These are phyloP conservation scores for Fusarium begoniae DNA, from an alignment of 2,329 filamentous ascomycete genomes.

Conservation along the genomic window DNA sequence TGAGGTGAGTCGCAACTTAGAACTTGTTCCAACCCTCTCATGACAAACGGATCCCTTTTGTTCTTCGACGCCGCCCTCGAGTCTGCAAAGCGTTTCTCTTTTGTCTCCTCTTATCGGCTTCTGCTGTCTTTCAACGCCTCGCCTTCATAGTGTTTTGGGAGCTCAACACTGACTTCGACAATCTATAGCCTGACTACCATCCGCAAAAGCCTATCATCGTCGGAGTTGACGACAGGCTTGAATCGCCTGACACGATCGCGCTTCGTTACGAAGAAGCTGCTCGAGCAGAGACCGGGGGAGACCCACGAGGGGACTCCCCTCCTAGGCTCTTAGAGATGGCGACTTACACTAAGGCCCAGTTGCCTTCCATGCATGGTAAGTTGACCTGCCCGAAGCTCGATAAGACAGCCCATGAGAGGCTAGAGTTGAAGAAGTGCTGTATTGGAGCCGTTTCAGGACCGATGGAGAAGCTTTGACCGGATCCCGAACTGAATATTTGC, in stretches of 20 bases:
- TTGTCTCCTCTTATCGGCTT: conserved; percentile 11
- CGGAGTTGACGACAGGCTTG: conserved; percentile 62
- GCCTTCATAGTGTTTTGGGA: conserved; percentile 32
- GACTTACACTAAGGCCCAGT: conserved; percentile 78
- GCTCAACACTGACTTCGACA: conserved; percentile 40
- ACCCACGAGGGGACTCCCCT: conserved; percentile 65
- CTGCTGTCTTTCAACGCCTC: conserved; percentile 23
- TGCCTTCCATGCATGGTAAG: conserved; percentile 84
- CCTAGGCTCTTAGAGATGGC: conserved; percentile 53
- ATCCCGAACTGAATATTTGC: neutral
- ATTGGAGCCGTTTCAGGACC: neutral
- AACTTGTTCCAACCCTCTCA: conserved; percentile 46
- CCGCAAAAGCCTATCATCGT: conserved; percentile 66
- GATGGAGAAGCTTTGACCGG: neutral
- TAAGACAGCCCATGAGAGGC: conserved; percentile 39
- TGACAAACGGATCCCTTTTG: conserved; percentile 34
- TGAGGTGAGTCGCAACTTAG: conserved; percentile 61
- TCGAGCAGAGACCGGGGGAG: conserved; percentile 61
- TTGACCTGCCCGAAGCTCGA: conserved; percentile 39
- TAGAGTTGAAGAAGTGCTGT: neutral
- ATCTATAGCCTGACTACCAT: conserved; percentile 60
- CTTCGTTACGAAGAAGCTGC: conserved; percentile 67
- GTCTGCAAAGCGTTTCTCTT: conserved; percentile 23
- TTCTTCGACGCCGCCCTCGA: conserved; percentile 20
- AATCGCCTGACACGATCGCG: conserved; percentile 66